Evolutionary conservation across 495 filamentous ascomycete genomes (phyloP), one percentile per base, ranked within the genome.

Genomic region (Penicillium dipodomyicola): DNA sequence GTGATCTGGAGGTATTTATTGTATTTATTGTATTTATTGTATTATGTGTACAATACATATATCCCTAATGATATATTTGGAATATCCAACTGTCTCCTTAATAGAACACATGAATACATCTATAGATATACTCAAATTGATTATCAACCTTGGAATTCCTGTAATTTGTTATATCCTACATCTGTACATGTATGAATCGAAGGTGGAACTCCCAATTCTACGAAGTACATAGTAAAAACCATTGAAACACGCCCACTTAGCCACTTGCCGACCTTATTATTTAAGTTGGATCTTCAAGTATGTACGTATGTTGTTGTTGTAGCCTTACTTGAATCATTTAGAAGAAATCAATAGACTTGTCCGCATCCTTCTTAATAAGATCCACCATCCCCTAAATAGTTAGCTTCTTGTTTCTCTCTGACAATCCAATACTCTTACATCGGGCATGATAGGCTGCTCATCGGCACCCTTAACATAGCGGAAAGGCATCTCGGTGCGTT

Each of bases 401-500:
- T 29, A 54, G 52, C 25, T 5, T 9, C 19, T 23, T 33, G 19
- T 12, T 32, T 35, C 19, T 19, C 30, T 20, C 10, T 23, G 12
- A n/a, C 33, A 50, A 40, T 42, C 10, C 27, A 15, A 47, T 39
- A 29, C 45, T 25, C 83, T 69, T 75, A 94, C 93, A 74, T 87
- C 77, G 30, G 94, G 94, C 92, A 98, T 96, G 33, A 96, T 82
- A 8, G 90, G 90, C 62, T 87, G 76, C 22, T 88, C 91, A 54
- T 90, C 77, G 7, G 79, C 71, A 45, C 78, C 86, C 65, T 82
- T 87, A 22, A 98, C 91, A 68, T 98, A 98, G 50, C 93, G 89
- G 72, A 97, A 98, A 0, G 94, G 94, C 94, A 98, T 98, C 69
- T 95, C 80, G 1, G 90, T 95, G 63, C 88, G 90, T 69, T 98